phyloP scores from a whole-genome alignment of 2,329 filamentous ascomycete species.

The Fusarium fracticaudum region DNA sequence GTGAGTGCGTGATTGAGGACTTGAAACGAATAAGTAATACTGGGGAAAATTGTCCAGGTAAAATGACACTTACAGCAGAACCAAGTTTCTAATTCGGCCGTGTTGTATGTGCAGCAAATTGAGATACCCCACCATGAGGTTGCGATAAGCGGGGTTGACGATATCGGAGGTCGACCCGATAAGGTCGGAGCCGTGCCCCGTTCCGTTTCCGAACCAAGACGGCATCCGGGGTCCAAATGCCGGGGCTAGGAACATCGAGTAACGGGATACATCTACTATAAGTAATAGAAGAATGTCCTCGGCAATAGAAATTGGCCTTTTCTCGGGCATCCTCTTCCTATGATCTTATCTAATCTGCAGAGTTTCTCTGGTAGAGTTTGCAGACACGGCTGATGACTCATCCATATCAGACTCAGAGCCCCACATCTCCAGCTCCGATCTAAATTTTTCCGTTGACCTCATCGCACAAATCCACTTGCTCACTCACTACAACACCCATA shows the following conservation, averaged over 20 bases:
- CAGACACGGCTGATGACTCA: neutral
- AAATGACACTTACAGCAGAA: too few relatives aligned
- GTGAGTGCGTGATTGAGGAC: too few relatives aligned
- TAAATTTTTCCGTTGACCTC: constrained; percentile 21
- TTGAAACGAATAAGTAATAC: too few relatives aligned
- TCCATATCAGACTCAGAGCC: neutral
- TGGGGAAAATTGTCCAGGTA: too few relatives aligned
- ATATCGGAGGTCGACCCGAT: constrained; percentile 11
- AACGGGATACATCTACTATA: too few relatives aligned
- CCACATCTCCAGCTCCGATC: constrained; percentile 19
- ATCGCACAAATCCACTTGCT: constrained; percentile 12
- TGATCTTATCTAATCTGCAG: neutral
- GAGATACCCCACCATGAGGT: neutral
- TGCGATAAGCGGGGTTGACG: neutral
- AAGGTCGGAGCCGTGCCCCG: neutral
- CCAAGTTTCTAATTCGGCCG: too few relatives aligned
- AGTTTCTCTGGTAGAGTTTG: neutral
- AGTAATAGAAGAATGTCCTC: too few relatives aligned
- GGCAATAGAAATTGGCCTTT: too few relatives aligned
- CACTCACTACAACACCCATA: neutral
- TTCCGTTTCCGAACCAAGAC: neutral
- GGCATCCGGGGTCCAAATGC: neutral
- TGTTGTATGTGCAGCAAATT: too few relatives aligned
- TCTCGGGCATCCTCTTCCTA: too few relatives aligned
- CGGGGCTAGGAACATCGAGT: neutral